Conservation (phyloP, 2,329 filamentous ascomycete genomes). For the Lachnellula cervina region DNA sequence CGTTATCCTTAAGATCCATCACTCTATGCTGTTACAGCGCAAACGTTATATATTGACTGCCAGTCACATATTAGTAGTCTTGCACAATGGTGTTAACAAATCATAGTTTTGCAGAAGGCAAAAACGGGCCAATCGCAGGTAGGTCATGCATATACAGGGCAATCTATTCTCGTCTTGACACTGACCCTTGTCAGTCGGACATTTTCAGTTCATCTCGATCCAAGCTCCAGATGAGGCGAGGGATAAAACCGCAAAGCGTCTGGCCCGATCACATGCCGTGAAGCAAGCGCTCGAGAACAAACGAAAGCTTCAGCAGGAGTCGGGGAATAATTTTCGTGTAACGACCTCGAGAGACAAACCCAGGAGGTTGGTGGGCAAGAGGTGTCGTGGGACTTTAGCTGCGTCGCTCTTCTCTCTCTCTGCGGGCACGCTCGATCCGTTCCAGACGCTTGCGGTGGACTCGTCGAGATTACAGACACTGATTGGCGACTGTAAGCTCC, state of each 20-base stretch:
- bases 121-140: neutral
- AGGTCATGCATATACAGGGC: neutral
- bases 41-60: neutral
- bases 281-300: slow-evolving; percentile 27
- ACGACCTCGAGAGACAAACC: slow-evolving; percentile 9
- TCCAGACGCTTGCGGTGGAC: slow-evolving; percentile 20
- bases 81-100: neutral
- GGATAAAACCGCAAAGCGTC: slow-evolving; percentile 20
- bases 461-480: slow-evolving; percentile 22
- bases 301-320: slow-evolving; percentile 27
- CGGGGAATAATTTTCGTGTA: slow-evolving; percentile 26
- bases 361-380: neutral
- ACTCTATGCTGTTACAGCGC: no score
- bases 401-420: neutral
- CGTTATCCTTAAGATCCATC: no score
- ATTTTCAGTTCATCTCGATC: slow-evolving; percentile 20
- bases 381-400: slow-evolving; percentile 1
- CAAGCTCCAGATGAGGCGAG: slow-evolving; percentile 18
- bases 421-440: slow-evolving; percentile 16
- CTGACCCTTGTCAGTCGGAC: neutral
- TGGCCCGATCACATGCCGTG: slow-evolving; percentile 32
- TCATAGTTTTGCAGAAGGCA: neutral
- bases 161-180: neutral
- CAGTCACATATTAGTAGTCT: neutral
- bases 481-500: slow-evolving; percentile 18